Evolutionary conservation across 1,284 basidiomycete genomes (phyloP), one percentile per base, ranked within the genome.

Genomic region (Cystobasidiaceae sp.): DNA sequence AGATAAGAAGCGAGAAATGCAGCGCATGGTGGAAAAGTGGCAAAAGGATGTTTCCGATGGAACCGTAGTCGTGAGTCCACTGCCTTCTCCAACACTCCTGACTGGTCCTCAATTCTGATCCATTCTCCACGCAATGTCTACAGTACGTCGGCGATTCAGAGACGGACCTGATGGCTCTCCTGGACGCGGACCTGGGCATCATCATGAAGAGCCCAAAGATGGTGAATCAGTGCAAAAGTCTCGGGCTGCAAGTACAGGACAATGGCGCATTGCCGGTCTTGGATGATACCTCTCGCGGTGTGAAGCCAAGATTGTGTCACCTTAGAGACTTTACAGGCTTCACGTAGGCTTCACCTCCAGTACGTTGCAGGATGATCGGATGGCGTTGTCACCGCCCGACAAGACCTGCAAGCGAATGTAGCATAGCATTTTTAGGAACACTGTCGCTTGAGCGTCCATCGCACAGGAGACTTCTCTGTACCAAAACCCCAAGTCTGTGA

Each of bases 111-210:
- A n/a, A n/a, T n/a, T n/a, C n/a, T n/a, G n/a, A n/a, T n/a, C n/a
- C n/a, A n/a, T n/a, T n/a, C n/a, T n/a, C n/a, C n/a, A n/a, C n/a
- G n/a, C n/a, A n/a, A n/a, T n/a, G n/a, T 54, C 1, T 5, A 2
- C 45, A 64, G 61, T 64, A 64, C 43, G 48, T 64, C n/a, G 61
- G 61, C 13, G 61, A 64, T 23, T 46, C 41, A 8, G 61, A 64
- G 30, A 64, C 61, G 11, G 61, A 64, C 33, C 39, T 64, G 27
- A 44, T 64, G 41, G 55, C 51, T 25, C 44, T 64, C 13, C 52
- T 64, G 1, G 41, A 64, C 25, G 61, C 61, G 25, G 52, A 64
- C 33, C 13, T 64, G 3, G 61, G 61, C 21, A 34, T 64, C 39
- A 64, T 64, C 51, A 64, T 64, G 61, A 50, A 46, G 21, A 55